Percentiles rank a stretch among this genome's conserved stretches.
Conservation (phyloP, 768 basidiomycete genomes). For the Collybia mongolica region DNA sequence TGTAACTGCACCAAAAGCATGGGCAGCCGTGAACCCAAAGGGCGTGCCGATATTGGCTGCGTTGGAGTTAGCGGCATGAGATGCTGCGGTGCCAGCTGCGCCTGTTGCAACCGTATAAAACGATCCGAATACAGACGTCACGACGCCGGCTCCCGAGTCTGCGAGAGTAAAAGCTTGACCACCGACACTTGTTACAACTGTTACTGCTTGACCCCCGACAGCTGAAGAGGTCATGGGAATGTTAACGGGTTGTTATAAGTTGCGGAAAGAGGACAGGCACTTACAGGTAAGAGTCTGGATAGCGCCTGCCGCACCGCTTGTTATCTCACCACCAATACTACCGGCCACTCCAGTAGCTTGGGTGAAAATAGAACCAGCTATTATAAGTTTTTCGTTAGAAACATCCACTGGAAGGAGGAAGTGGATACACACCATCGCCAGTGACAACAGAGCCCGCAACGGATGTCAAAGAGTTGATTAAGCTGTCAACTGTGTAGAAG, state of each 20-base stretch:
- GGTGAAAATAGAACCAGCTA: conserved; percentile 37
- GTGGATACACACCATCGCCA: conserved; percentile 21
- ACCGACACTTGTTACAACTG: conserved; percentile 56
- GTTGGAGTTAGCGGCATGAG: conserved; percentile 16
- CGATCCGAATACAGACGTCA: conserved; percentile 53
- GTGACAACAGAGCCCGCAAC: conserved; percentile 27
- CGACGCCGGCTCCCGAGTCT: conserved; percentile 33
- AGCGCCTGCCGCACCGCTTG: conserved; percentile 28
- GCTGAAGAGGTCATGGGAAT: conserved; percentile 35
- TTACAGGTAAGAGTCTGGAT: conserved; percentile 42
- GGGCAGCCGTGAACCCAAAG: conserved; percentile 24
- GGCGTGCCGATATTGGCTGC: conserved; percentile 22
- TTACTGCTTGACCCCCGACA: conserved; percentile 48
- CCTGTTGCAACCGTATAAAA: conserved; percentile 49
- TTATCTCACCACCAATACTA: conserved; percentile 25
- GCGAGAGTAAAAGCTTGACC: conserved; percentile 64
- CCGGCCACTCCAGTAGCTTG: conserved; percentile 24
- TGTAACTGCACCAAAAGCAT: conserved; percentile 31
- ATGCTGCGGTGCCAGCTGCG: conserved; percentile 26
- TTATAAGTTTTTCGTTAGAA: background rate
- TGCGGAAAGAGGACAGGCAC: conserved; percentile 11
- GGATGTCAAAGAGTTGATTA: conserved; percentile 38
- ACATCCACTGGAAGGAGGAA: background rate
- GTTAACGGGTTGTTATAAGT: conserved; percentile 17
- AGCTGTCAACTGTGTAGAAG: conserved; percentile 29